Percentiles rank a stretch among this genome's conserved stretches.
These are phyloP conservation scores for Chenopodium album DNA, from an alignment of 148 eudicot species.

Conservation along the genomic window DNA sequence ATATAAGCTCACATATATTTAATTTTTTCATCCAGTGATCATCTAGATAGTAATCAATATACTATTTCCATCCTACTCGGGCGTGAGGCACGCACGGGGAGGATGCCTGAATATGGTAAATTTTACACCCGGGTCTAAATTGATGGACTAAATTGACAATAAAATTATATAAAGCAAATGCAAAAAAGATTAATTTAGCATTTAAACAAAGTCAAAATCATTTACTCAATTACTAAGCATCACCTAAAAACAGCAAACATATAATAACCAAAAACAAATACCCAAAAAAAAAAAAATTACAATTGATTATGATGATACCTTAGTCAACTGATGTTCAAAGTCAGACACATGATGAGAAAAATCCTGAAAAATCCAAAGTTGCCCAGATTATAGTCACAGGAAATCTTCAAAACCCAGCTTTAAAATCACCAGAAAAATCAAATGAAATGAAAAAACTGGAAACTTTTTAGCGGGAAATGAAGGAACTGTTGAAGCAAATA, in stretches of 20 bases:
- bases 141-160: neutral
- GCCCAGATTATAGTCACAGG: neutral
- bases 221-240: neutral
- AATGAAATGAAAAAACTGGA: neutral
- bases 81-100: too few relatives aligned
- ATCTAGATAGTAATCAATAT: neutral
- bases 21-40: slow-evolving; percentile 14
- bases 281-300: neutral
- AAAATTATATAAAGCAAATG: neutral
- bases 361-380: slow-evolving; percentile 1
- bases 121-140: too few relatives aligned
- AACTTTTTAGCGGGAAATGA: neutral
- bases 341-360: neutral
- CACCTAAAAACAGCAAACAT: neutral
- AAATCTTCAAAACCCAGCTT: slow-evolving; percentile 13
- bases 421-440: neutral
- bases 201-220: slow-evolving; percentile 16
- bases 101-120: too few relatives aligned
- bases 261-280: neutral
- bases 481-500: neutral
- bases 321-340: slow-evolving; percentile 24
- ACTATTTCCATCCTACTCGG: too few relatives aligned
- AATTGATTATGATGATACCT: neutral
- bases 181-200: neutral
- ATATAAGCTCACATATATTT: slow-evolving; percentile 5